These are phyloP conservation scores for Dryas alaskensis DNA, from an alignment of 306 rosid genomes.

Conservation along the genomic window DNA sequence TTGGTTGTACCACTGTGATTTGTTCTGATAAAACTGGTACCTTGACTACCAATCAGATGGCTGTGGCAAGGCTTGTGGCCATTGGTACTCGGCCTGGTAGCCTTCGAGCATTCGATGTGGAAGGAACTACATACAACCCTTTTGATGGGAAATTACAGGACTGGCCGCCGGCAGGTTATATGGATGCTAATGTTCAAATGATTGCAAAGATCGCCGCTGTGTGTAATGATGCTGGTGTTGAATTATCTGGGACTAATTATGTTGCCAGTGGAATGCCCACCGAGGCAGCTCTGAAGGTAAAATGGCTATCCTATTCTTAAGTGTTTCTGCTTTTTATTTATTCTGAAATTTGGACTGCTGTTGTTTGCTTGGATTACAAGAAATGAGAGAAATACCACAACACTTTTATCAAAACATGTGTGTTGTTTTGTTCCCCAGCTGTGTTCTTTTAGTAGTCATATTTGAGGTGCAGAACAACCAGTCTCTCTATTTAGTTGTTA, in stretches of 20 bases:
- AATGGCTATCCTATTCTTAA: not conserved
- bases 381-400: not conserved
- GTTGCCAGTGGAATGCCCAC: constrained; percentile 70
- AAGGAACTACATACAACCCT: constrained; percentile 66
- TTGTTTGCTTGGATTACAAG: not conserved
- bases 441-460: too few relatives aligned
- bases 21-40: constrained; percentile 40
- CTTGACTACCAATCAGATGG: constrained; percentile 67
- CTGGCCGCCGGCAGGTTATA: constrained; percentile 41
- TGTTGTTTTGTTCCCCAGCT: not conserved
- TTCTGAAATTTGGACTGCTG: not conserved
- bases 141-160: constrained; percentile 56
- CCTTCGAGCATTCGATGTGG: constrained; percentile 57
- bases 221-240: constrained; percentile 70
- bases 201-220: constrained; percentile 62
- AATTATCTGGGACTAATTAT: constrained; percentile 46
- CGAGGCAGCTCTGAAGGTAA: constrained; percentile 69
- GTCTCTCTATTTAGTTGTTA: not conserved
- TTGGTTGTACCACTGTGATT: constrained; percentile 36
- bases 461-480: too few relatives aligned
- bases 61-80: constrained; percentile 63
- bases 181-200: constrained; percentile 68
- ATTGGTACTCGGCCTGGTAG: constrained; percentile 44
- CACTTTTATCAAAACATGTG: not conserved
- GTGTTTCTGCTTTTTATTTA: not conserved